Evolutionary conservation across 331 rosid genomes (phyloP), one percentile per base, ranked within the genome.

Genomic region (Malus hybrid): DNA sequence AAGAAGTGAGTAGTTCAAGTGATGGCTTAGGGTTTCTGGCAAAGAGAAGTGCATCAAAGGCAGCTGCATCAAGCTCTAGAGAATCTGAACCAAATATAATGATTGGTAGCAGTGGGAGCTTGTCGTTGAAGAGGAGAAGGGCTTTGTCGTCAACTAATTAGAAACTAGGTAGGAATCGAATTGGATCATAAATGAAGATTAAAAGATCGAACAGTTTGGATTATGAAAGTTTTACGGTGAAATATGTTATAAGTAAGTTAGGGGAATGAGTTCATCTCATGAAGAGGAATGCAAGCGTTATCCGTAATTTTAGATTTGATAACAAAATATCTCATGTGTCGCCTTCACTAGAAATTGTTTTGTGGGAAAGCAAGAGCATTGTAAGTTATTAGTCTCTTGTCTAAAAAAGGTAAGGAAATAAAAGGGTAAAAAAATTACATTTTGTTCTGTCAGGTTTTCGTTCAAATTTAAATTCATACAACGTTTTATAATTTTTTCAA

Each of bases 71-170:
- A 19, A 77, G 83, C 78, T 75, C 86, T 75, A n/a, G 26, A 65
- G 39, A 44, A 44, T 60, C 28, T 22, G 14, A n/a, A 6, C 60
- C 52, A 26, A 66, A 42, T 32, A 53, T 60, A 68, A 75, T 6
- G 48, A 72, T 39, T 39, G 68, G 73, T 24, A 46, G 22, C 10
- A 63, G 60, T 63, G 57, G 76, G 63, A 79, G 76, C 78, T 60
- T 61, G 10, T 61, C 83, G 36, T 26, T 80, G 29, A 85, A 78
- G 62, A 80, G 76, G 78, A 80, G 87, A 75, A 75, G 75, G 42
- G 68, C 79, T 10, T 36, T 66, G 67, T 80, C 87, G 20, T 82
- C 74, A 61, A 82, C 71, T 52, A 63, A 72, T 50, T 82, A 39
- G 39, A 67, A 10, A 60, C 11, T 66, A 7, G 19, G 12, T 24